Evolutionary conservation across 2,329 filamentous ascomycete genomes (phyloP).

Genomic region (Basipetospora chlamydospora): DNA sequence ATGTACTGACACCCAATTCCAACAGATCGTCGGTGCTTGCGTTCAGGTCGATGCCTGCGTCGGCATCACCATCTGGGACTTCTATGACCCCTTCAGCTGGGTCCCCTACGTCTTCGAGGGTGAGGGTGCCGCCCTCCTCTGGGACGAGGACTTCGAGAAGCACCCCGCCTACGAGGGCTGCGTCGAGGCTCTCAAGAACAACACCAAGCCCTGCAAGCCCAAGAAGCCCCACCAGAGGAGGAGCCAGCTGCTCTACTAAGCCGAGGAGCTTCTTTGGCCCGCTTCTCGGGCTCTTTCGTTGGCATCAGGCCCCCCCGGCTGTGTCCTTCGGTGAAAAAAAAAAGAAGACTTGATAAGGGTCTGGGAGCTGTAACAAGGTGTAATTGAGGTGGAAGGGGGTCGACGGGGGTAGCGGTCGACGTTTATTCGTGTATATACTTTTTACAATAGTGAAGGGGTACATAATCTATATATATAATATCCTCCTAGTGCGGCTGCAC

Average conservation of each 20-base stretch:
- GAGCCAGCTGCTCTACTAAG: conserved; percentile 1
- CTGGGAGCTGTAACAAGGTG: too few relatives aligned
- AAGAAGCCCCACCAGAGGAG: conserved; percentile 1
- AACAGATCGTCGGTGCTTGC: conserved; percentile 14
- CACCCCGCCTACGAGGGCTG: conserved; percentile 24
- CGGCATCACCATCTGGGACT: conserved; percentile 21
- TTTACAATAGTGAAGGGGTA: too few relatives aligned
- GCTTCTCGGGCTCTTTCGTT: too few relatives aligned
- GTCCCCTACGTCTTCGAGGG: conserved; percentile 25
- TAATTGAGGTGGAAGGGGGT: too few relatives aligned
- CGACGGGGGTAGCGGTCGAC: too few relatives aligned
- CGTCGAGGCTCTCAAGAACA: conserved; percentile 3
- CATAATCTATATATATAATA: too few relatives aligned
- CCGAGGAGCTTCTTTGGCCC: too few relatives aligned
- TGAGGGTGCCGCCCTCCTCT: conserved; percentile 24
- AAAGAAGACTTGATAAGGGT: too few relatives aligned
- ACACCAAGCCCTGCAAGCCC: conserved; percentile 2
- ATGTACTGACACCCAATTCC: background rate
- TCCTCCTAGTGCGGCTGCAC: too few relatives aligned
- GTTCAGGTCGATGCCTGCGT: conserved; percentile 15
- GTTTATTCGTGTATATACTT: too few relatives aligned
- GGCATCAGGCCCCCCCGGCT: too few relatives aligned
- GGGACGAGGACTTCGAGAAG: conserved; percentile 24
- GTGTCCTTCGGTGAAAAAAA: too few relatives aligned
- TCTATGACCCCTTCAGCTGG: conserved; percentile 24